Base-by-base conservation (phyloP, 208 protist species). In the Leishmania braziliensis region DNA sequence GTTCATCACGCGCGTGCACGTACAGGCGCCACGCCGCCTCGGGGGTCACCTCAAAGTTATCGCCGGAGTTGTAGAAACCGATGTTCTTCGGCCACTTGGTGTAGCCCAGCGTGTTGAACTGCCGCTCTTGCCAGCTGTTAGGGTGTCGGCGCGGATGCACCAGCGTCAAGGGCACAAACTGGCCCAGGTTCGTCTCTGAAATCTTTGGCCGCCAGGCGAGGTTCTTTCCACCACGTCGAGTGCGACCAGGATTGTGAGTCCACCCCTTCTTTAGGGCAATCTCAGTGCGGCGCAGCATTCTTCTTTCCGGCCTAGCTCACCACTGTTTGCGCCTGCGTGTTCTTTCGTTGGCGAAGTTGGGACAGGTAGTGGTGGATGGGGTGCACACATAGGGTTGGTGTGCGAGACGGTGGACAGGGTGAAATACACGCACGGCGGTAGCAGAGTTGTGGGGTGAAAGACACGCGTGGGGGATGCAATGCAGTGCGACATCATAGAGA, bases 31-130 rank as follows among this genome's bases (percentile, higher is more conserved):
- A 96, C 66, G 90, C 87, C 29, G 91, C 86, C 78, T 96, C 92
- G 5, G 93, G 95, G 0, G 95, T 97, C 23, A 98, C 71, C 85
- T 98, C 95, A 82, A 96, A 98, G 85, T 97, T 98, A 81, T 97
- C 92, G 12, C 95, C 95, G 18, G 90, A 89, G 78, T 98, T 98
- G 88, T 96, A 98, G 76, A 98, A 98, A 18, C 92, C 95, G 65
- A 98, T 79, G 56, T 92, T 92, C 76, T 98, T 98, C 5, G 95
- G 95, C 93, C 95, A 98, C 83, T 91, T 97, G 9, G 90, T 95
- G 89, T 98, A 96, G 8, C 95, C 95, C 1, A 96, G 86, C 39
- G 85, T 73, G 76, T 91, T 81, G 79, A 97, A 98, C 85, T 98
- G 92, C n/a, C 83, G 78, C 82, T 91, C 92, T 51, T 98, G 93